phyloP scores from a whole-genome alignment of 441 rosid genomes.

The Erodium texanum region DNA sequence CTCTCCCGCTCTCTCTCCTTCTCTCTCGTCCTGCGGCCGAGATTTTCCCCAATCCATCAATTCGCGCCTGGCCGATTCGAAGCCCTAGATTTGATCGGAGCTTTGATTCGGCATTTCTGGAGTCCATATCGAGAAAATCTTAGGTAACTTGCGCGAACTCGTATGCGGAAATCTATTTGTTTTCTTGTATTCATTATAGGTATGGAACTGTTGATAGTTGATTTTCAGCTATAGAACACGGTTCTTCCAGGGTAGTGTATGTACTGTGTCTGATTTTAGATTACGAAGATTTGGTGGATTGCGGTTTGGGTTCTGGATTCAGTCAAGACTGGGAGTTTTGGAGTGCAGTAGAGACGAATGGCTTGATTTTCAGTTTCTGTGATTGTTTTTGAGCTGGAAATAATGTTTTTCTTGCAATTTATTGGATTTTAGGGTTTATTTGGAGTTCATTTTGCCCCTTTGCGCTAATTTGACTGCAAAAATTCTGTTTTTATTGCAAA shows the following conservation, averaged over 20 bases:
- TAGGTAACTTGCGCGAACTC: not conserved
- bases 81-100: conserved; percentile 6
- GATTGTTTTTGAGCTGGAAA: not conserved
- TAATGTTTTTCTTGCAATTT: not conserved
- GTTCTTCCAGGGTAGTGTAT: not conserved
- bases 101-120: conserved; percentile 9
- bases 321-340: not conserved
- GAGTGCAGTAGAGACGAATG: not conserved
- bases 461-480: not conserved
- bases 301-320: not conserved
- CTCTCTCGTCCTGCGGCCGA: not conserved
- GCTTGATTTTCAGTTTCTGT: not conserved
- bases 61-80: not conserved
- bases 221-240: not conserved
- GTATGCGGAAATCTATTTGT: not conserved
- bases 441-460: too few species aligned
- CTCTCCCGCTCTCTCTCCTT: not conserved
- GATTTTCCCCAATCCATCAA: not conserved
- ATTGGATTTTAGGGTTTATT: conserved; percentile 1
- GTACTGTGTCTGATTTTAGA: not conserved
- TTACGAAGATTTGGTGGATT: not conserved
- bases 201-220: not conserved
- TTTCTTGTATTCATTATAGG: not conserved
- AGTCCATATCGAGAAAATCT: not conserved
- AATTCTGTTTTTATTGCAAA: not conserved